phyloP scores from a whole-genome alignment of 1,139 yeast genomes.

The Zygosaccharomyces pseudobailii region DNA sequence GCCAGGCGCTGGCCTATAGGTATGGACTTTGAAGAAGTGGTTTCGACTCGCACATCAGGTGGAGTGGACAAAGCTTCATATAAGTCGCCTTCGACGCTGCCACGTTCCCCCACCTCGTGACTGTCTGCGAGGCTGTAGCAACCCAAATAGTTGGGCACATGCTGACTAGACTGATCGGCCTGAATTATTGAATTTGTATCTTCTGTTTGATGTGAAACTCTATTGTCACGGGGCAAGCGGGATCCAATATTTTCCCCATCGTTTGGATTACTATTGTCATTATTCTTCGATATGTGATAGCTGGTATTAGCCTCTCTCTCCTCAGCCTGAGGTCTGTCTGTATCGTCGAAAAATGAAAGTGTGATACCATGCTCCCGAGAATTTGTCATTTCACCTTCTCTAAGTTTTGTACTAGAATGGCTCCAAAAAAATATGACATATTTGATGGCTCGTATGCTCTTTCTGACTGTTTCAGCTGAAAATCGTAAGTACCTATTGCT shows the following conservation, averaged over 20 bases:
- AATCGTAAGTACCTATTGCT: neutral
- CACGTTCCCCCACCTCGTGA: neutral
- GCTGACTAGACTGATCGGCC: no score
- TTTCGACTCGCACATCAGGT: neutral
- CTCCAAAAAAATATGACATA: constrained; percentile 9
- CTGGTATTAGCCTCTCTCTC: neutral
- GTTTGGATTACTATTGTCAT: neutral
- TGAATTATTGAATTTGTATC: no score
- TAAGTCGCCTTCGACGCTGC: neutral
- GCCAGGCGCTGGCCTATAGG: neutral
- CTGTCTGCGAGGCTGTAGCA: neutral
- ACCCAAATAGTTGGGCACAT: neutral
- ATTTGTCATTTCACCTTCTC: neutral
- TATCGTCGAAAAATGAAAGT: neutral
- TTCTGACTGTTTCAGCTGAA: constrained; percentile 4
- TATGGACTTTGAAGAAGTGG: neutral
- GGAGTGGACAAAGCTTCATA: neutral
- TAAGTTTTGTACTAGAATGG: neutral
- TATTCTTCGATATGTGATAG: neutral
- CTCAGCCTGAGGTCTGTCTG: neutral
- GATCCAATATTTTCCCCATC: neutral
- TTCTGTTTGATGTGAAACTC: neutral
- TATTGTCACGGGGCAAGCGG: neutral
- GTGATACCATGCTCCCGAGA: neutral
- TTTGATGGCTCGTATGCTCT: constrained; percentile 5